Base-by-base conservation (phyloP, 495 filamentous ascomycete species). In the Penicillium argentinense region DNA sequence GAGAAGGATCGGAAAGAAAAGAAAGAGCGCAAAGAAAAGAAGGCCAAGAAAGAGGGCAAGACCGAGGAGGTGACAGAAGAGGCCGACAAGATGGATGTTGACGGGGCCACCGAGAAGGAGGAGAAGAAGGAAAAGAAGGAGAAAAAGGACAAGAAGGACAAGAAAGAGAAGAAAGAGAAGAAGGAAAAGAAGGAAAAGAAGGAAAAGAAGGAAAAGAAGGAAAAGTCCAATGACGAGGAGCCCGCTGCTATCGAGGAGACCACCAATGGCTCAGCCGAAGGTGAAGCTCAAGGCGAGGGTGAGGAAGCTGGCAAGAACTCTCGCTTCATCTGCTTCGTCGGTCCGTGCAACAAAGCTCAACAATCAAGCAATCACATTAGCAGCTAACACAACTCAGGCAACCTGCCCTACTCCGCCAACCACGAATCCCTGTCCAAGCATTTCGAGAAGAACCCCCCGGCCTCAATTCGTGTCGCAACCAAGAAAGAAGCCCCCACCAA, bases 401-500 rank as follows among this genome's bases (percentile, higher is more conserved):
- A 97, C 76, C 87, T 97, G 8, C 93, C 93, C 38, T 97, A 78
- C 79, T 81, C 76, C 36, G 87, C 89, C 30, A 96, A 86, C 11
- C 72, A 69, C 29, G 78, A 79, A 13, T 68, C 81, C 11, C 67
- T 97, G 22, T 66, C 61, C 18, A 72, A 76, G 46, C 91, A 98
- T 70, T 97, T 98, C 59, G 74, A 80, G 21, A 78, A 85, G 44
- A 79, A 95, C 42, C 64, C 80, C 11, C 91, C 93, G 2, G 77
- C 72, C 13, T 78, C 78, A 9, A 76, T 97, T 41, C 88, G 93
- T 1, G 80, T 89, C 22, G 79, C 86, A 19, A 90, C 86, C 12
- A 71, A 89, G 58, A 85, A 85, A 54, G 75, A 80, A 30, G 76
- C 84, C 40, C 77, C 84, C 12, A 68, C 63, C 21, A 87, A 86